These are phyloP conservation scores for Cyclotella kingstonii DNA, from an alignment of 108 stramenopile genomes.

Conservation along the genomic window DNA sequence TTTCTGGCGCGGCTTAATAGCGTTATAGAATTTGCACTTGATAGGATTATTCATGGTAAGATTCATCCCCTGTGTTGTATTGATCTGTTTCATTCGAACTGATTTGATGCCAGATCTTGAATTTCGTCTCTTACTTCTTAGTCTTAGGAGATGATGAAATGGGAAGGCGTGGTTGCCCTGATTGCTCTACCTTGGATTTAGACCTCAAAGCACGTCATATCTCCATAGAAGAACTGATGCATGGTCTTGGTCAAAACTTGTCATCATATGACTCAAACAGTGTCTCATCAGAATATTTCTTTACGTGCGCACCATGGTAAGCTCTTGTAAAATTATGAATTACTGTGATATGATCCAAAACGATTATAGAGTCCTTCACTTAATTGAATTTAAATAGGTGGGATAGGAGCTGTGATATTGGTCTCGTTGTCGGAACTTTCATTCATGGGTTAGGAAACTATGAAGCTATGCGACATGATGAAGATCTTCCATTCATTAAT, in stretches of 20 bases:
- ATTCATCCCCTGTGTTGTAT: neutral
- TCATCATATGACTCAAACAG: constrained; percentile 1
- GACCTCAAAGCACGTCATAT: constrained; percentile 73
- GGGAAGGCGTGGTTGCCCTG: constrained; percentile 73
- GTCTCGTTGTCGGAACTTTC: constrained; percentile 76
- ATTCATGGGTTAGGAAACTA: constrained; percentile 86
- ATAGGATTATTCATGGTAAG: constrained; percentile 50
- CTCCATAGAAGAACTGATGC: constrained; percentile 70
- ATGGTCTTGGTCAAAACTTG: constrained; percentile 41
- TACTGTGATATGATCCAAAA: too few relatives aligned
- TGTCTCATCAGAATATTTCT: constrained; percentile 23
- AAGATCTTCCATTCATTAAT: constrained; percentile 61
- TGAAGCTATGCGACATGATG: constrained; percentile 76
- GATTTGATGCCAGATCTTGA: too few relatives aligned
- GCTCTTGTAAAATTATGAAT: too few relatives aligned
- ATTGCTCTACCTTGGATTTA: constrained; percentile 57
- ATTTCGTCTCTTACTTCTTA: neutral
- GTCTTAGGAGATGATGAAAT: constrained; percentile 75
- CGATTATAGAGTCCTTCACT: neutral
- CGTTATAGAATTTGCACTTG: constrained; percentile 58
- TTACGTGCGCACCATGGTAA: constrained; percentile 52
- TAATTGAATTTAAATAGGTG: constrained; percentile 39
- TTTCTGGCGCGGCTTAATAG: constrained; percentile 64
- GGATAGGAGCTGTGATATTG: constrained; percentile 82
- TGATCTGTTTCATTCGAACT: constrained; percentile 1